Conservation (phyloP, 495 filamentous ascomycete species). For the Daldinia childiae region DNA sequence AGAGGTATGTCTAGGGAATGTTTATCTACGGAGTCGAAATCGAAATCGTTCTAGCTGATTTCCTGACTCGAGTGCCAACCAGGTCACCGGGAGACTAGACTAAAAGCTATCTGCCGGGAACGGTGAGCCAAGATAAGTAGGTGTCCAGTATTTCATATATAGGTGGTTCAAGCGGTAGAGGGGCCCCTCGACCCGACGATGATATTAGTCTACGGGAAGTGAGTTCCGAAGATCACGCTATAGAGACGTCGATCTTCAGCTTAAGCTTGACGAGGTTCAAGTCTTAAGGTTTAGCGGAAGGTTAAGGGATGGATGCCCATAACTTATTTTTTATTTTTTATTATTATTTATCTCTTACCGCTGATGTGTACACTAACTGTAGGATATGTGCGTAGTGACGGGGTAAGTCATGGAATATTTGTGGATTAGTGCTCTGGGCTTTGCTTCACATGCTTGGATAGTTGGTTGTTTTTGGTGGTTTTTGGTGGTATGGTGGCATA, state of each 20-base stretch:
- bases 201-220: neutral
- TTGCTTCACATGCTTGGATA: conserved; percentile 3
- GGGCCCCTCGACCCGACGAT: neutral
- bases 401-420: neutral
- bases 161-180: neutral
- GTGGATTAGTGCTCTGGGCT: neutral
- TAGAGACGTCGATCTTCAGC: neutral
- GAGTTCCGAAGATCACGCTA: neutral
- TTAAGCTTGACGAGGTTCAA: neutral
- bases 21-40: neutral
- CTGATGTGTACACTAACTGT: no score
- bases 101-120: neutral
- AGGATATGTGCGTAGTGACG: neutral
- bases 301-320: neutral
- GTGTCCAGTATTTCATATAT: neutral
- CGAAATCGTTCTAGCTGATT: neutral
- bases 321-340: neutral
- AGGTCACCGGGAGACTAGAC: neutral
- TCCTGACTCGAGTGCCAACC: neutral
- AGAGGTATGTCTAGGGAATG: neutral
- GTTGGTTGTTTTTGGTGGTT: neutral
- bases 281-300: neutral
- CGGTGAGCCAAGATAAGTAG: neutral
- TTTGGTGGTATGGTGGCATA: conserved; percentile 3
- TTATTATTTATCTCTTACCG: neutral